Evolutionary conservation across 2,329 filamentous ascomycete genomes (phyloP).

Genomic region (Neobulgaria alba): DNA sequence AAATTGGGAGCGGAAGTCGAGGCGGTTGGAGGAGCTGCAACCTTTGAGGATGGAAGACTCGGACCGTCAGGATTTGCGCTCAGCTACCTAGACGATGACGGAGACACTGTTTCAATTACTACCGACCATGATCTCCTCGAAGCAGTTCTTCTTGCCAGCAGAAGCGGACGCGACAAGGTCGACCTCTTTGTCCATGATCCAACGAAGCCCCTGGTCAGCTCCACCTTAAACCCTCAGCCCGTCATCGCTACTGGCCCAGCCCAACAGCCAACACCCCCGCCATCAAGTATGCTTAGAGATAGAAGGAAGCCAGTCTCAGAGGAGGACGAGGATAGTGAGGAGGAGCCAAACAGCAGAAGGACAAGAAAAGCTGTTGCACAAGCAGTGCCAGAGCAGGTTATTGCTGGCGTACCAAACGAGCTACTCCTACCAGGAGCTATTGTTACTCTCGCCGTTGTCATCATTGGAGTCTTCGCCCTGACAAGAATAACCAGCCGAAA

Average conservation of each 20-base stretch:
- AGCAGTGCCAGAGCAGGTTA: conserved; percentile 53
- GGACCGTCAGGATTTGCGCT: conserved; percentile 75
- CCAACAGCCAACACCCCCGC: conserved; percentile 40
- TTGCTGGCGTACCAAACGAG: conserved; percentile 89
- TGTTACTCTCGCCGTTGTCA: conserved; percentile 88
- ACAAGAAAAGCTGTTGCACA: conserved; percentile 29
- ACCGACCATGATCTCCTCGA: conserved; percentile 90
- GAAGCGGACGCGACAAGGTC: conserved; percentile 78
- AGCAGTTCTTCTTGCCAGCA: conserved; percentile 75
- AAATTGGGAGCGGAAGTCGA: conserved; percentile 84
- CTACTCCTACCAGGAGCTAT: conserved; percentile 88
- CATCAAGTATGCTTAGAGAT: conserved; percentile 41
- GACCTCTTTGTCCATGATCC: conserved; percentile 96
- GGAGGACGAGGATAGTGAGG: conserved; percentile 43
- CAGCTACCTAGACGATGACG: conserved; percentile 94
- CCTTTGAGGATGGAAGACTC: conserved; percentile 70
- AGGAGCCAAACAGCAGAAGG: conserved; percentile 36
- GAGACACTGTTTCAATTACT: conserved; percentile 93
- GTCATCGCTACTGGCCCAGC: conserved; percentile 35
- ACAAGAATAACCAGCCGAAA: conserved; percentile 50
- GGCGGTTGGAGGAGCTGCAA: conserved; percentile 70
- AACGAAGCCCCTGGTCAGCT: conserved; percentile 71
- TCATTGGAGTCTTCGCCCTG: conserved; percentile 86
- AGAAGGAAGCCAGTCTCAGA: conserved; percentile 34
- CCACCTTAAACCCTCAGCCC: conserved; percentile 49